Evolutionary conservation across 169 alveolate genomes (phyloP).

Genomic region (Plasmodium sp.): DNA sequence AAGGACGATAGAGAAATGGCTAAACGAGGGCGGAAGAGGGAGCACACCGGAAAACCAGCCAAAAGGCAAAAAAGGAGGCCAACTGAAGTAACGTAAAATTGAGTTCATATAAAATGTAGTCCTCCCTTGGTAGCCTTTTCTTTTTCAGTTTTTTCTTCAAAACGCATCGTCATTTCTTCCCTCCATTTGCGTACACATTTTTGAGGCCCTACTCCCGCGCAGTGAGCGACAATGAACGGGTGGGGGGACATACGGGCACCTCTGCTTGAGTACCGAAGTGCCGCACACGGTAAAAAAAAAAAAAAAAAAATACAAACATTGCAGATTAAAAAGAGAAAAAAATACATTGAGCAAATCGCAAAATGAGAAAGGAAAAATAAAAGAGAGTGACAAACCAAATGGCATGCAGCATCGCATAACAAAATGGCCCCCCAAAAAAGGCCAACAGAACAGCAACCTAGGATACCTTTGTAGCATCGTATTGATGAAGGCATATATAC

Average conservation of each 20-base stretch:
- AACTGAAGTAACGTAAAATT: not conserved
- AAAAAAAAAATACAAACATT: not conserved
- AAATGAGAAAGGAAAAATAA: not conserved
- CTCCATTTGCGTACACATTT: not conserved
- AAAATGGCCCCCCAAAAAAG: not conserved
- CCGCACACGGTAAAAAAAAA: not conserved
- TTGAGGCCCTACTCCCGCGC: not conserved
- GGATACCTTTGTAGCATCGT: not conserved
- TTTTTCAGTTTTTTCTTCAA: not conserved
- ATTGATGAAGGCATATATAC: not conserved
- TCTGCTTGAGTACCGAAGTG: not conserved
- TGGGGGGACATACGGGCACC: not conserved
- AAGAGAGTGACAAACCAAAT: not conserved
- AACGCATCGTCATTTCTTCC: not conserved
- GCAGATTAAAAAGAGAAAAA: not conserved
- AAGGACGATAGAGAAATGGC: not conserved
- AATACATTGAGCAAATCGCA: not conserved
- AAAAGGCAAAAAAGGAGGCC: not conserved
- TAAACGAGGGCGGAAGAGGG: not conserved
- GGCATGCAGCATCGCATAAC: not conserved
- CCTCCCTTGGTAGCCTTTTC: not conserved
- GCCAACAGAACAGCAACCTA: not conserved
- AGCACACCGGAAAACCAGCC: not conserved
- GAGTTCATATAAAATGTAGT: not conserved
- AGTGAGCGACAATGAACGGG: not conserved